Evolutionary conservation across 768 basidiomycete species (phyloP).

Genomic region (Boletus rex-veris): DNA sequence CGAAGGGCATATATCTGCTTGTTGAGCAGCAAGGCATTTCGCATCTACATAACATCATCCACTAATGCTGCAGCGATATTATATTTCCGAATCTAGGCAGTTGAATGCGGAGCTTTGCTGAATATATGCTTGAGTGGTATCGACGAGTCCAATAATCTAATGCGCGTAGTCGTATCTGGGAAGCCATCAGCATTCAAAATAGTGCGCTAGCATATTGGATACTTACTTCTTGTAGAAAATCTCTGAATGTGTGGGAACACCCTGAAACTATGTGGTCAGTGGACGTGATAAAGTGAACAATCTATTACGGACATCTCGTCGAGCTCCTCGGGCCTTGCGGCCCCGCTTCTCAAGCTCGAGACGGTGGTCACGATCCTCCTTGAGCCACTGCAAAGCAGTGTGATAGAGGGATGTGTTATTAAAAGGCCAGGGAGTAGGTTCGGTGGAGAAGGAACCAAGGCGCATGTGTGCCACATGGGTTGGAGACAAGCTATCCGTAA

Average conservation of each 20-base stretch:
- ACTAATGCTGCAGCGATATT: too few species aligned
- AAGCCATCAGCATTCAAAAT: conserved; percentile 4
- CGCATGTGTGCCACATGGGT: conserved; percentile 93
- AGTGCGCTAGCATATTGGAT: background rate
- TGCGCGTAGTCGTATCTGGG: conserved; percentile 50
- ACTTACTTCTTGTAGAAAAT: conserved; percentile 80
- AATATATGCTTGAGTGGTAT: background rate
- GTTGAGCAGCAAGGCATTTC: too few species aligned
- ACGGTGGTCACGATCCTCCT: conserved; percentile 71
- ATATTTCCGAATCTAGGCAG: conserved; percentile 2
- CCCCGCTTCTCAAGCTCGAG: conserved; percentile 55
- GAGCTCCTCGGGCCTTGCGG: conserved; percentile 59
- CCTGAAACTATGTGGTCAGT: conserved; percentile 33
- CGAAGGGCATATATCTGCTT: too few species aligned
- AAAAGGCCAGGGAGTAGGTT: conserved; percentile 71
- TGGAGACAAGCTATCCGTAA: conserved; percentile 69
- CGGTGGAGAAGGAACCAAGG: conserved; percentile 67
- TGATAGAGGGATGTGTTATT: conserved; percentile 48
- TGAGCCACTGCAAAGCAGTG: conserved; percentile 83
- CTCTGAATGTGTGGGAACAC: conserved; percentile 71
- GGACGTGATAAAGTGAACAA: background rate
- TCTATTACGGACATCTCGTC: conserved; percentile 45
- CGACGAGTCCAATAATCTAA: conserved; percentile 27
- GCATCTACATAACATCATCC: too few species aligned
- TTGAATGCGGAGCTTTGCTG: conserved; percentile 7